Evolutionary conservation across 768 basidiomycete species (phyloP).

Genomic region (Gyrodon lividus): DNA sequence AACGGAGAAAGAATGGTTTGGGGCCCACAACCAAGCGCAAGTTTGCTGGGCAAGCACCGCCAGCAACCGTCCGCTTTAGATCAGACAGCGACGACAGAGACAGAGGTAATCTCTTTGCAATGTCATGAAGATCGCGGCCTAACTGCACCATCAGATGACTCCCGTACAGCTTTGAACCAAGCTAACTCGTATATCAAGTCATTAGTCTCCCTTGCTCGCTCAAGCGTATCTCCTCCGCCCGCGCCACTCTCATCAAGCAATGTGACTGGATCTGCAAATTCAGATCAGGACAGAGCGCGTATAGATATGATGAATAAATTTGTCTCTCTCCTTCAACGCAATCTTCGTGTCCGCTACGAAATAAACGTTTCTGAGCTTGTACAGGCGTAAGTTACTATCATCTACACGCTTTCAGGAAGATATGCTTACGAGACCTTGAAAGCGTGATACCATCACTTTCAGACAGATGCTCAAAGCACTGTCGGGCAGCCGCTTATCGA

Average conservation of each 20-base stretch:
- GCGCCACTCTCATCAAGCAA: constrained; percentile 41
- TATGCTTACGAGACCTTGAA: constrained; percentile 13
- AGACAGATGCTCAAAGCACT: constrained; percentile 70
- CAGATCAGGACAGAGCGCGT: constrained; percentile 52
- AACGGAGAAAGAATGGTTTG: constrained; percentile 29
- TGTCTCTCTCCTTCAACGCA: constrained; percentile 63
- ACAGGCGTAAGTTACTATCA: constrained; percentile 57
- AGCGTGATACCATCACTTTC: constrained; percentile 79
- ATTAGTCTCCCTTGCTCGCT: constrained; percentile 46
- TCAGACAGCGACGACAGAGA: constrained; percentile 37
- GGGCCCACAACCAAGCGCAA: constrained; percentile 30
- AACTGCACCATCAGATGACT: constrained; percentile 54
- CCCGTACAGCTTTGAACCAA: constrained; percentile 66
- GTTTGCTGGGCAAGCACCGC: constrained; percentile 34
- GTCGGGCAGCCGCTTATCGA: constrained; percentile 81
- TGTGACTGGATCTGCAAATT: constrained; percentile 30
- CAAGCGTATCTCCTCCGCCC: constrained; percentile 31
- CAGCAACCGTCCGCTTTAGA: constrained; percentile 25
- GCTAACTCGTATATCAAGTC: constrained; percentile 59
- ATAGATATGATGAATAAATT: constrained; percentile 66
- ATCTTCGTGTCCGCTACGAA: constrained; percentile 75
- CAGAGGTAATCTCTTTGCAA: constrained; percentile 25
- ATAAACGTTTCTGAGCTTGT: constrained; percentile 67
- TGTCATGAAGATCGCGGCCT: not conserved
- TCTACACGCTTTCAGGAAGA: not conserved